Evolutionary conservation across 2,329 filamentous ascomycete genomes (phyloP), one percentile per base, ranked within the genome.

Genomic region (Cladophialophora carrionii): DNA sequence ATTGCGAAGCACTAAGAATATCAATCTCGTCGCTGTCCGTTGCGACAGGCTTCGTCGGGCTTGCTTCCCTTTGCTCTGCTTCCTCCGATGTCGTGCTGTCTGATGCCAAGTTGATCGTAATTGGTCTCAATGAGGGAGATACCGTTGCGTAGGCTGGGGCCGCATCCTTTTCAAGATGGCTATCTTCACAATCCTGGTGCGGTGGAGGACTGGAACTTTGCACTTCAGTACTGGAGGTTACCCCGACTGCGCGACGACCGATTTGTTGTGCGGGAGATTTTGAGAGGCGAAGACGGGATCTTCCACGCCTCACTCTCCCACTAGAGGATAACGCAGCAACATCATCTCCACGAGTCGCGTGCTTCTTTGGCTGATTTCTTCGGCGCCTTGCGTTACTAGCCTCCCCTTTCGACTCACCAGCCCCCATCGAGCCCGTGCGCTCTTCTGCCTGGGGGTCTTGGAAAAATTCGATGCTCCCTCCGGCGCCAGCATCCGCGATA

Each of bases 1-100:
- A 71, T 66, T 81, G 79, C 22, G 79, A 81, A 10, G 78, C 79
- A 62, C 79, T 76, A 63, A 80, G 77, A 12, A 75, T 74, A 54
- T 81, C 79, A 65, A 78, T 73, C 32, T 80, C 77, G 63, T 80
- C 77, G 46, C 75, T 75, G 54, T 75, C 77, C 14, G 48, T 65
- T 51, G 43, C 52, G 53, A 37, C 32, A n/a, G 10, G 29, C 34
- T 4, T n/a, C n/a, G n/a, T 29, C 3, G 43, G 46, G 31, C 43
- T 51, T 24, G 43, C 14, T 24, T 24, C 46, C 17, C 17, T n/a
- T 32, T 32, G n/a, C 17, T 59, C 57, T 32, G 2, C 9, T n/a
- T 52, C 14, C 26, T 24, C 31, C 4, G 31, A 5, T 9, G n/a
- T 37, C 48, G 29, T 43, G n/a, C 51, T 54, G 51, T 54, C 51